Conservation (phyloP, 352 stramenopile genomes). For the Pythium insidiosum region DNA sequence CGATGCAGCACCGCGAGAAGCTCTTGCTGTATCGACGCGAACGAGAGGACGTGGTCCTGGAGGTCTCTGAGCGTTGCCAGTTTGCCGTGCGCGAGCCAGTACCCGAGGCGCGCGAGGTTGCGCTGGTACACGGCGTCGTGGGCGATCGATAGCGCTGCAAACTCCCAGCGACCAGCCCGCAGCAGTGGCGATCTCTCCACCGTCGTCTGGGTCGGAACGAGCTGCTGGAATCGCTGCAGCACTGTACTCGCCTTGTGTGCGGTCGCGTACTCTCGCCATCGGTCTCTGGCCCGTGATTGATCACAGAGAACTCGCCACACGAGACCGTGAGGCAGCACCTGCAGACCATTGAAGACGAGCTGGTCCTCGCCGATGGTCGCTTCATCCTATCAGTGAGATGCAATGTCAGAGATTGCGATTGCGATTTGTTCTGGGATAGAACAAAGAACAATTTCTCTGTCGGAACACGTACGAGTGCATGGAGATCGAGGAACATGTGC, state of each 20-base stretch:
- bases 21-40: slow-evolving; percentile 11
- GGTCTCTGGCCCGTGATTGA: no score
- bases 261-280: no score
- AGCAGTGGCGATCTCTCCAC: no score
- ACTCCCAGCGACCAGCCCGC: slow-evolving; percentile 61
- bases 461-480: no score
- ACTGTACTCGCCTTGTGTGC: no score
- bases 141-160: slow-evolving; percentile 35
- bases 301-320: slow-evolving; percentile 32
- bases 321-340: slow-evolving; percentile 28
- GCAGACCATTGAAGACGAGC: slow-evolving; percentile 25
- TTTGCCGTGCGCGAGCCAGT: slow-evolving; percentile 24
- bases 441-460: no score
- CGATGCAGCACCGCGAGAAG: slow-evolving; percentile 10
- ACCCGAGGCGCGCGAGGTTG: slow-evolving; percentile 25
- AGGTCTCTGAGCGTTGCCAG: slow-evolving; percentile 19
- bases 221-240: neutral
- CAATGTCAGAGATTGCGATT: no score
- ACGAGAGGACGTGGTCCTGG: slow-evolving; percentile 23
- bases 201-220: no score
- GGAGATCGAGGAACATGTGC: slow-evolving; percentile 44
- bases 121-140: slow-evolving; percentile 46
- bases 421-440: no score
- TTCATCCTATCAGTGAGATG: no score
- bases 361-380: slow-evolving; percentile 10